Evolutionary conservation across 2,329 filamentous ascomycete species (phyloP).

Genomic region (Cytospora leucostoma): DNA sequence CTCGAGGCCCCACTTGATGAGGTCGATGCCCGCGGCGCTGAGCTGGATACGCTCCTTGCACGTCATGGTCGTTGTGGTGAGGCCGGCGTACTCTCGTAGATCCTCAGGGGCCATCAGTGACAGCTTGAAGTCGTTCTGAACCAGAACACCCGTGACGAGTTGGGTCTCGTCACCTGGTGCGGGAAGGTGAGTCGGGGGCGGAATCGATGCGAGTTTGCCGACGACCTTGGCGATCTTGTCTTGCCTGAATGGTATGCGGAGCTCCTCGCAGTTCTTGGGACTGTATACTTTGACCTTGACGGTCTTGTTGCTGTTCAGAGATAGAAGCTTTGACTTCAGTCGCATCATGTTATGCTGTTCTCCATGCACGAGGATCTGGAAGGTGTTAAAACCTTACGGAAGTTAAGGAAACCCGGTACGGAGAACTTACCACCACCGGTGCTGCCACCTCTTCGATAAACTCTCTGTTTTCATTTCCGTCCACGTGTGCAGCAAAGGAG

Average conservation of each 20-base stretch:
- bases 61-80: conserved; percentile 90
- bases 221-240: conserved; percentile 97
- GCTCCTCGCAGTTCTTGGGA: conserved; percentile 90
- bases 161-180: conserved; percentile 40
- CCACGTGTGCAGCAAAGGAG: conserved; percentile 95
- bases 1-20: conserved; percentile 92
- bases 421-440: conserved; percentile 76
- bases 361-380: conserved; percentile 89
- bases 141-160: conserved; percentile 84
- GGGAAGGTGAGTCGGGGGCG: conserved; percentile 57
- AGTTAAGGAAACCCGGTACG: background rate
- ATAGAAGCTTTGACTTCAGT: conserved; percentile 89
- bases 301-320: conserved; percentile 80
- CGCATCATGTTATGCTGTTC: conserved; percentile 99
- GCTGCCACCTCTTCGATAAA: conserved; percentile 95
- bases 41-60: conserved; percentile 91
- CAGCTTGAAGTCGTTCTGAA: conserved; percentile 97
- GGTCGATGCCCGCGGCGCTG: conserved; percentile 82
- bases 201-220: conserved; percentile 82
- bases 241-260: conserved; percentile 91
- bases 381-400: background rate
- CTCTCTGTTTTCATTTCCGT: conserved; percentile 91
- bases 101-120: conserved; percentile 97
- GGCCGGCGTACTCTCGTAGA: conserved; percentile 90
- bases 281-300: conserved; percentile 89